Evolutionary conservation across 2,329 filamentous ascomycete genomes (phyloP), one percentile per base, ranked within the genome.

Genomic region (Claviceps purpurea): DNA sequence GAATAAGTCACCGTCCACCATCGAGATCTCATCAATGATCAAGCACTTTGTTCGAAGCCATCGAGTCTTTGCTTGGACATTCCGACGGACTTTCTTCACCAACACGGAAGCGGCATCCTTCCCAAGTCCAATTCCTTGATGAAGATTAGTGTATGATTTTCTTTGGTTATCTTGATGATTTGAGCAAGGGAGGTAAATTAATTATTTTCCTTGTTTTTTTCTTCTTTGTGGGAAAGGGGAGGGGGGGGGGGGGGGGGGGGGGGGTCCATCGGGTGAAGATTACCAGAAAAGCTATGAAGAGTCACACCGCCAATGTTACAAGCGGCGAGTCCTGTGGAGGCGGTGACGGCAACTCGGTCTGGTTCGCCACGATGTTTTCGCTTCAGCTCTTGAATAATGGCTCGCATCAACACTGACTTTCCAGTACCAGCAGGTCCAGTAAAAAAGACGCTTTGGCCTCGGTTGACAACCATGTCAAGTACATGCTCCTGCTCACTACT

Each of bases 281-380:
- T 52, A 62, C 93, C 93, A 13, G 91, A 79, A 70, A 96, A 98
- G 66, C 90, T 96, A 70, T 98, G 93, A 16, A 98, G 74, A 0
- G 93, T 98, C 51, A 95, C 88, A 61, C 93, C 93, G 39, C 90
- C 91, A 56, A 98, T 90, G 60, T 98, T 97, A 70, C 91, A 97
- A 20, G 93, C 93, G 48, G 93, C 94, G 50, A 98, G 76, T 47
- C 93, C 93, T 0, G 93, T 98, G 0, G 93, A 98, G 7, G 93
- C 93, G 1, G 93, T 97, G 26, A 98, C 87, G 5, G 91, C 91
- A 44, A 98, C 78, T 52, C 87, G 79, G 64, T 96, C 93, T 0
- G 85, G 82, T 57, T 95, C 88, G 49, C 78, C 77, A 3, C 70
- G 72, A 65, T 85, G 85, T 63, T 94, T 96, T 56, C 79, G 80